A percentile compares a stretch with the other conserved stretches of the same genome.
Conservation (phyloP, 768 basidiomycete genomes). For the Termitomyces sp. region DNA sequence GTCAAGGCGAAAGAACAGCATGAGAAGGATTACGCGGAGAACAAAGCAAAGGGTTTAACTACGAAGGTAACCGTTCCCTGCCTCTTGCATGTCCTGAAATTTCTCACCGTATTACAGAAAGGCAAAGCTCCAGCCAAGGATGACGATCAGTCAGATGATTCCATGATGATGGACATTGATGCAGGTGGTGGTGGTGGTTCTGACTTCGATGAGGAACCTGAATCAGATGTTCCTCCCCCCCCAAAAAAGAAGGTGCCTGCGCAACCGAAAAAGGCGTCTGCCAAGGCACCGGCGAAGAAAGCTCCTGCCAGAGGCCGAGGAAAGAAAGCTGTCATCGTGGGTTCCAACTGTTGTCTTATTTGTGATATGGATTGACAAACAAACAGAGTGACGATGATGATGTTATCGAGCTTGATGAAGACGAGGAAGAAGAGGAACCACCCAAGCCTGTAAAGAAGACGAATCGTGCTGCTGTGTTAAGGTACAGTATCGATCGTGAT, state of each 20-base stretch:
- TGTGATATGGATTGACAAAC: background rate
- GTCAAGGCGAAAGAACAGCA: constrained; percentile 66
- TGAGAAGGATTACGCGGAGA: constrained; percentile 57
- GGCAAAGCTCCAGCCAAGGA: constrained; percentile 49
- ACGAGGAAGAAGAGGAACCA: constrained; percentile 48
- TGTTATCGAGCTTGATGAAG: constrained; percentile 49
- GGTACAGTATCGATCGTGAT: constrained; percentile 31
- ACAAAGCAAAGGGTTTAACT: constrained; percentile 34
- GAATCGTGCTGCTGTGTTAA: constrained; percentile 59
- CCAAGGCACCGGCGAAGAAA: constrained; percentile 37
- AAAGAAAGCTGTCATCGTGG: constrained; percentile 43
- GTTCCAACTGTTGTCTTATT: background rate
- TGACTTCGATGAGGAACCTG: constrained; percentile 42
- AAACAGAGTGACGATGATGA: constrained; percentile 43
- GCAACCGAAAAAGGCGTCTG: constrained; percentile 26
- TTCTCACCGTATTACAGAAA: constrained; percentile 18
- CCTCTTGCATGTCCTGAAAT: background rate
- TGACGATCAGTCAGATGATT: constrained; percentile 60
- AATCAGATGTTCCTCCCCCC: constrained; percentile 43
- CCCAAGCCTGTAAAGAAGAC: constrained; percentile 50
- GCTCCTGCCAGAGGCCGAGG: constrained; percentile 45
- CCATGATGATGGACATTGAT: constrained; percentile 77
- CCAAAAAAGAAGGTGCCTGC: constrained; percentile 41
- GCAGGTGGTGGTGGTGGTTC: constrained; percentile 35
- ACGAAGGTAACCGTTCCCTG: constrained; percentile 32